phyloP scores from a whole-genome alignment of 768 basidiomycete genomes.

The Candolleomyces eurysporus region DNA sequence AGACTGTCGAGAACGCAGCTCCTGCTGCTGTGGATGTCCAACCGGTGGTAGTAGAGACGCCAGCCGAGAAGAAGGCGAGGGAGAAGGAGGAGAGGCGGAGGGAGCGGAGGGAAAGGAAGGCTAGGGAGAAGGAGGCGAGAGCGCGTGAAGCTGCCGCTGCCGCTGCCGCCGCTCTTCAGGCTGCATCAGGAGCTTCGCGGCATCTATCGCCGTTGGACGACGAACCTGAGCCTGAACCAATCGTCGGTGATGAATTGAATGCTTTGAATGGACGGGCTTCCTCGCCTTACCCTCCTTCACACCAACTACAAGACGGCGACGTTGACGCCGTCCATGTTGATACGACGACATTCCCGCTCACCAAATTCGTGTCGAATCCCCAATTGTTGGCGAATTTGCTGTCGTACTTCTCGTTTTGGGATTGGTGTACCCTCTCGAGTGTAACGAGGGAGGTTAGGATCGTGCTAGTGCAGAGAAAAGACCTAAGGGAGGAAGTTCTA shows the following conservation, averaged over 20 bases:
- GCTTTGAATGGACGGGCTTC: not conserved
- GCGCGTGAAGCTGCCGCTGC: constrained; percentile 2
- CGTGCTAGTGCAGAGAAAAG: constrained; percentile 45
- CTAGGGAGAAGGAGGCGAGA: constrained; percentile 9
- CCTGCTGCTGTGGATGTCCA: not conserved
- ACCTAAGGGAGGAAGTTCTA: constrained; percentile 61
- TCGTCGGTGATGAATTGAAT: not conserved
- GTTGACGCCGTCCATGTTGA: not conserved
- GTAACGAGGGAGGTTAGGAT: constrained; percentile 54
- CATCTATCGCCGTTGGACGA: not conserved
- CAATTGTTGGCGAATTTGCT: constrained; percentile 54
- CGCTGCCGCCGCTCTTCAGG: not conserved
- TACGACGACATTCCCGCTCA: constrained; percentile 46
- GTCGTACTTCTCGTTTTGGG: constrained; percentile 64
- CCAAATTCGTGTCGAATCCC: constrained; percentile 52
- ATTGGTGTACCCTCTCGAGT: constrained; percentile 64
- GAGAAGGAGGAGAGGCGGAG: constrained; percentile 12
- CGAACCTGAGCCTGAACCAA: constrained; percentile 3
- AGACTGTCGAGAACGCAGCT: not conserved
- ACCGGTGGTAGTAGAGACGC: not conserved
- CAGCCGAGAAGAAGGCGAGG: constrained; percentile 5
- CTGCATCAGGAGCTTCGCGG: not conserved
- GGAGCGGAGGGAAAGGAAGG: constrained; percentile 16
- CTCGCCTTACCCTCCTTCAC: too few relatives aligned
- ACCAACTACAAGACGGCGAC: not conserved